These are phyloP conservation scores for Suillus americanus DNA, from an alignment of 768 basidiomycete genomes.

Conservation along the genomic window DNA sequence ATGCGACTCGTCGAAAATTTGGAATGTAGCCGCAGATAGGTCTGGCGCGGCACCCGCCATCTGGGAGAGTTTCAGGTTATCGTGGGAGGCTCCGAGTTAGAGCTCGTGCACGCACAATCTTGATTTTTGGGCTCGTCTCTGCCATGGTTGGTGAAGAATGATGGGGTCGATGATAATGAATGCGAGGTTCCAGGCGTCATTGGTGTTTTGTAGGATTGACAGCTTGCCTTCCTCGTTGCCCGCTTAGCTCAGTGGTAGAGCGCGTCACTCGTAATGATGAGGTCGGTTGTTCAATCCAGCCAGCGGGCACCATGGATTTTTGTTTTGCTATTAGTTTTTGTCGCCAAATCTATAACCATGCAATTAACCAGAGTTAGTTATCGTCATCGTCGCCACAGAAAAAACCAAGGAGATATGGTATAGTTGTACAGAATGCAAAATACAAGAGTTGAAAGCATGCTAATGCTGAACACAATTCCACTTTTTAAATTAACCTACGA, in stretches of 20 bases:
- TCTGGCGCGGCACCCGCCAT: conserved; percentile 82
- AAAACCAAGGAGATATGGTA: conserved; percentile 6
- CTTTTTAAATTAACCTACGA: conserved; percentile 2
- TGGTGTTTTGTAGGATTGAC: neutral
- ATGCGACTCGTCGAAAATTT: conserved; percentile 2
- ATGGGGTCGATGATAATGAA: neutral
- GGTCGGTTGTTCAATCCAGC: conserved; percentile 48
- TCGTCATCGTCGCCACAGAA: neutral
- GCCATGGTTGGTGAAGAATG: conserved; percentile 21
- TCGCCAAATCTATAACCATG: neutral
- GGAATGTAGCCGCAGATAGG: conserved; percentile 87
- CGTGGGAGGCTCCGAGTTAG: neutral
- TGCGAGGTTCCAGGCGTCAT: neutral
- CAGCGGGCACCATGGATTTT: conserved; percentile 32
- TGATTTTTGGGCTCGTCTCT: conserved; percentile 30
- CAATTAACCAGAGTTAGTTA: neutral
- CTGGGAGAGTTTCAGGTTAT: conserved; percentile 39
- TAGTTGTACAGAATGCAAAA: conserved; percentile 10
- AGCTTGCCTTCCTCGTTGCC: neutral
- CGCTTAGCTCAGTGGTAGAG: conserved; percentile 35
- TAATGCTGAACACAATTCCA: conserved; percentile 6
- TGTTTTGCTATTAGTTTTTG: neutral
- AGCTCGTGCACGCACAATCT: conserved; percentile 21
- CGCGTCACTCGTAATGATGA: conserved; percentile 39
- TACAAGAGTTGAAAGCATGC: conserved; percentile 6